Base-by-base conservation (phyloP, 176 grass and related monocot species). In the Pontederia paniculata region DNA sequence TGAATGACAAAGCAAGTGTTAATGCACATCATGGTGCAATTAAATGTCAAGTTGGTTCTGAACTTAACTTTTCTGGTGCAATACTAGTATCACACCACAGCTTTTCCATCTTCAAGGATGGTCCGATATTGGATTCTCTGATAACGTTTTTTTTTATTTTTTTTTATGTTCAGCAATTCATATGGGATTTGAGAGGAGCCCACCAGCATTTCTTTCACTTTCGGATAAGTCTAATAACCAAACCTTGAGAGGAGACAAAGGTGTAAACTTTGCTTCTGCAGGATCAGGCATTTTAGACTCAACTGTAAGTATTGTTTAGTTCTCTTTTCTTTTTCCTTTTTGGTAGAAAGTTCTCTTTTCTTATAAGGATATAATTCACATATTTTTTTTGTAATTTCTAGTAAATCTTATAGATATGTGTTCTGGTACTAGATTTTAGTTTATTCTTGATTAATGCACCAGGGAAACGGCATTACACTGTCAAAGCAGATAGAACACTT, bases 181-280 rank as follows among this genome's bases (percentile, higher is more conserved):
- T 15, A 72, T 89, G 73, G 82, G 85, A 0, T 96, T 96, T 14
- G 42, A 15, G 10, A 57, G 78, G 70, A 96, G 90, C 63, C 90
- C 90, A 9, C 90, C 67, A 4, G 63, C 90, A 51, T 86, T 61
- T 65, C 67, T 81, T 19, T 89, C 82, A 10, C 57, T 96, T 43
- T 17, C 48, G 9, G 19, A 66, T 2, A 71, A 67, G 23, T 44
- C 19, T 47, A 70, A 67, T 58, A 55, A 72, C 69, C 57, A 42
- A 61, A 18, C 75, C 46, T 8, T 43, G 0, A 73, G 47, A 73
- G 84, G 75, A 76, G 66, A 70, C 10, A 74, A 15, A 41, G 90
- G 90, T 56, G 73, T 78, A 63, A 95, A 77, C 79, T 95, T 89
- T 16, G 90, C 90, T 19, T 95, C 90, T 17, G 90, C 76, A 54